phyloP scores from a whole-genome alignment of 208 protist species.

The Acanthamoeba polyphaga region DNA sequence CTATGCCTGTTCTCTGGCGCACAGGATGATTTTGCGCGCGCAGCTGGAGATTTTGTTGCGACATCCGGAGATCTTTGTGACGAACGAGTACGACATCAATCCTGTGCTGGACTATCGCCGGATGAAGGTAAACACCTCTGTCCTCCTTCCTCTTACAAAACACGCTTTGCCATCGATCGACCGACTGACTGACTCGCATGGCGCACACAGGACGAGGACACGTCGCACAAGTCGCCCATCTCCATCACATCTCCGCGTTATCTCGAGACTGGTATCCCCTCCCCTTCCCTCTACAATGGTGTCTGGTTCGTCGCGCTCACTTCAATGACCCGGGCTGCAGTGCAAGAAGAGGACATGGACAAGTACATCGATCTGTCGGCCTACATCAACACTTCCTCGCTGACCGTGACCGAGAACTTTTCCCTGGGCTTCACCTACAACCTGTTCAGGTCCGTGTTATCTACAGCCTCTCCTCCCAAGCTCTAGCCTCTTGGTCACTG shows the following conservation, averaged over 20 bases:
- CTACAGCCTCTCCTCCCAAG: neutral
- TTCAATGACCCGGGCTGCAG: neutral
- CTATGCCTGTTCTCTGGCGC: neutral
- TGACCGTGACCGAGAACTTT: constrained; percentile 16
- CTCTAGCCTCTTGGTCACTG: neutral
- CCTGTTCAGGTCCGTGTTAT: neutral
- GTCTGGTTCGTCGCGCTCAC: too few relatives aligned
- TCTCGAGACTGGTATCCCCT: neutral
- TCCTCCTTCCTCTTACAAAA: neutral
- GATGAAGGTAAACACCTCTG: neutral
- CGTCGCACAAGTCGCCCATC: constrained; percentile 27
- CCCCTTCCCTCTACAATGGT: too few relatives aligned
- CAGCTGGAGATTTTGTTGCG: constrained; percentile 28
- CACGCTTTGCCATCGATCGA: neutral
- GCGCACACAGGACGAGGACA: neutral
- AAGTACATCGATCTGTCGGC: constrained; percentile 25
- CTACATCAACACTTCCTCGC: constrained; percentile 30
- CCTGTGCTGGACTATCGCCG: constrained; percentile 2
- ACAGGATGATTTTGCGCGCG: constrained; percentile 35
- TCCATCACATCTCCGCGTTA: neutral
- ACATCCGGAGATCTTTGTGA: neutral
- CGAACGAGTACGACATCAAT: neutral
- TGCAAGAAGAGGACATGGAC: constrained; percentile 24
- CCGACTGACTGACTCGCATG: neutral
- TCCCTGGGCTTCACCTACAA: neutral